Base-by-base conservation (phyloP, 2,329 filamentous ascomycete genomes). In the Verticillium tricorpus region DNA sequence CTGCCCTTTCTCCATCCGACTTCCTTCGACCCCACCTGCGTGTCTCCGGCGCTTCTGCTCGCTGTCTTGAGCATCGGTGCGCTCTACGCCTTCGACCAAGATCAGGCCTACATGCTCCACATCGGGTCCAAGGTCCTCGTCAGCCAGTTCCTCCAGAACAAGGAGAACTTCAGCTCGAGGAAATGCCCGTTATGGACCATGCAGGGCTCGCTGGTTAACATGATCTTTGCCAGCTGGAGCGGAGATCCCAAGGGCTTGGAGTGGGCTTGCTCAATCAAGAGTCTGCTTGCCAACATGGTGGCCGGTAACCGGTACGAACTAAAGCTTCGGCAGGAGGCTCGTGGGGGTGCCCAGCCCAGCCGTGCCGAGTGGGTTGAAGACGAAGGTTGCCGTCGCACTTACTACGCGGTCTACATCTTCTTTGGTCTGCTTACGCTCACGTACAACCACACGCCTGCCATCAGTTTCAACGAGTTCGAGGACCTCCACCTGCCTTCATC, bases 211-310 rank as follows among this genome's bases (percentile, higher is more conserved):
- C 81, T 99, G 60, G 82, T 99, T 62, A 99, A 99, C 82, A 98
- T 98, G 95, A 89, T 97, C 67, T 98, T 99, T 74, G 93, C 95
- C 61, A 98, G 93, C 81, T 99, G 95, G 95, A 98, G 95, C 74
- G 95, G 95, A 70, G 95, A 98, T 72, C 90, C 95, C 39, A 98
- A 97, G 77, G 95, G 95, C 40, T 84, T 99, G 2, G 95, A 99
- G 76, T 99, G 95, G 95, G 93, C 95, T 39, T 98, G 94, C 76
- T 98, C 95, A 2, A 98, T 99, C 78, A 98, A 98, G 85, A 96
- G 93, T 81, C 83, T 98, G 45, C 86, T 99, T 58, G 94, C 94
- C 67, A 98, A 98, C 78, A 98, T 99, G 94, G 95, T 99, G 62
- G 92, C 94, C 62, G 95, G 95, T 63, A 98, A 97, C 73, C 88